Evolutionary conservation across 2,329 filamentous ascomycete genomes (phyloP).

Genomic region (Purpureocillium lavendulum): DNA sequence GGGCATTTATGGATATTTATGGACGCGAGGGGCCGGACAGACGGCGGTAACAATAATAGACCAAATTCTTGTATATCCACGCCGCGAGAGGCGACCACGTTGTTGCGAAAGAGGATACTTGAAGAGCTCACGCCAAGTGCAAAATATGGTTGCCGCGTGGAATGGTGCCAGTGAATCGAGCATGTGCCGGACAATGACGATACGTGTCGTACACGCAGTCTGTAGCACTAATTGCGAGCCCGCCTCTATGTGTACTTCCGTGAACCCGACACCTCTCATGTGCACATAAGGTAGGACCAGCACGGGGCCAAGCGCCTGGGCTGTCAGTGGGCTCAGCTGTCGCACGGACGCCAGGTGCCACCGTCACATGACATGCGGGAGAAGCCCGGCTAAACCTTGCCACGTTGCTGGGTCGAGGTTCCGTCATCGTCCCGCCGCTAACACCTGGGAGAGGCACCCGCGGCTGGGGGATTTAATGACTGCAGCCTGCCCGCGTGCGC

Average conservation of each 20-base stretch:
- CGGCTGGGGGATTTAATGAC: conserved; percentile 1
- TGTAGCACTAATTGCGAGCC: too few species aligned
- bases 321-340: background rate
- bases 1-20: conserved; percentile 2
- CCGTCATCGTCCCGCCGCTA: conserved; percentile 20
- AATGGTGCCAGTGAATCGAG: too few species aligned
- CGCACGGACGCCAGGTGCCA: conserved; percentile 9
- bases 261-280: too few species aligned
- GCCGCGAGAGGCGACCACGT: too few species aligned
- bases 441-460: conserved; percentile 3
- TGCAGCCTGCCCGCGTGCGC: conserved; percentile 1
- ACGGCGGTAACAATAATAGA: conserved; percentile 1
- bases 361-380: conserved; percentile 23
- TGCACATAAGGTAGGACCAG: too few species aligned
- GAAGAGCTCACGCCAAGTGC: too few species aligned
- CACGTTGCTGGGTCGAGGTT: conserved; percentile 10
- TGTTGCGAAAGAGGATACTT: too few species aligned
- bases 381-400: conserved; percentile 16
- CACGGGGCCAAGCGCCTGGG: too few species aligned
- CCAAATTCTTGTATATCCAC: background rate
- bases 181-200: too few species aligned
- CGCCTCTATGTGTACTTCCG: too few species aligned
- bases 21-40: background rate
- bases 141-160: too few species aligned
- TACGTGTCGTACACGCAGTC: too few species aligned